Base-by-base conservation (phyloP, 371 early-diverging fungal species). In the Circinella umbellata region DNA sequence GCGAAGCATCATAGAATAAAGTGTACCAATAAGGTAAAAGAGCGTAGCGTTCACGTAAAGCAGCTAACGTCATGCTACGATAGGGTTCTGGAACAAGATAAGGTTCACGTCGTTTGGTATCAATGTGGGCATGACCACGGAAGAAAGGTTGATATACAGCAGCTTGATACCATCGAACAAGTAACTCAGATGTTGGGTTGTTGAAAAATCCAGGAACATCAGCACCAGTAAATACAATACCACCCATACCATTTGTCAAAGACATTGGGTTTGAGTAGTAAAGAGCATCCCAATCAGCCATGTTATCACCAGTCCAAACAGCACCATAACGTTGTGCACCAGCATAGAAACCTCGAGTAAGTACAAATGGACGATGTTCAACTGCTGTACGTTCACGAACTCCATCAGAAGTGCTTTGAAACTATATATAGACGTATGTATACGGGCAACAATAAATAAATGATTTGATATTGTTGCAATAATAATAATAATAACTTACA, bases 41-140 rank as follows among this genome's bases (percentile, higher is more conserved):
- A 4, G 88, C 79, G 77, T 97, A 97, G 46, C 97, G 89, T 48
- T 84, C 79, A 27, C 91, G 82, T 27, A 97, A 75, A 7, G 92
- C 90, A 35, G 86, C 83, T 4, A 94, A 90, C 42, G 94, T 91
- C 65, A 86, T 84, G 1, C 76, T 68, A 10, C 91, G 91, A 70
- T 90, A 89, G 4, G 90, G 91, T 63, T 94, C 95, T 18, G 93
- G 96, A 78, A 94, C 90, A 38, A 98, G 75, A 93, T 97, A 99
- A 10, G 99, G 98, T 76, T 98, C 98, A 46, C 98, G 90, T 20
- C 99, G 92, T 80, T 95, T 95, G 71, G 97, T 95, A 79, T 93
- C 95, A 70, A 96, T 92, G 77, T 96, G 95, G 6, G 96, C 95
- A 80, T 97, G 97, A 1, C 88, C 97, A 67, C 97, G 90, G 88